phyloP scores from a whole-genome alignment of 23 red algal genomes.

The Pyropia yezoensis region DNA sequence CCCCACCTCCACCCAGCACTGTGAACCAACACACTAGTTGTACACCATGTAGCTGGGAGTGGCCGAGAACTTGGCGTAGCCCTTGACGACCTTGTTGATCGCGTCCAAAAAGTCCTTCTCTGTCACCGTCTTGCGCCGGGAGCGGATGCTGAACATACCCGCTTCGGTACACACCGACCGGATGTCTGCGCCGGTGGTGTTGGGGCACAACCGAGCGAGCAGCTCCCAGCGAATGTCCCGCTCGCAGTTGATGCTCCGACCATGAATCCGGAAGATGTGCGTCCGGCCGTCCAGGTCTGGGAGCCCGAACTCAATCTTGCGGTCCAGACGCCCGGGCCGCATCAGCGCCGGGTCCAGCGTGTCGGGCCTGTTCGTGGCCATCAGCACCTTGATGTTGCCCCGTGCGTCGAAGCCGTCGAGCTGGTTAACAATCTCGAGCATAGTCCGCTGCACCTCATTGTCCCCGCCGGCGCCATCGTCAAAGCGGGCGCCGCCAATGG shows the following conservation, averaged over 20 bases:
- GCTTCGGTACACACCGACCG: slow-evolving; percentile 94
- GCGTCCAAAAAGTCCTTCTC: slow-evolving; percentile 98
- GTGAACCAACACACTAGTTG: slow-evolving; percentile 40
- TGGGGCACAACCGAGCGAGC: slow-evolving; percentile 96
- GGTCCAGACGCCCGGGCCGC: slow-evolving; percentile 91
- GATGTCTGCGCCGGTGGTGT: slow-evolving; percentile 95
- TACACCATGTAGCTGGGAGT: slow-evolving; percentile 90
- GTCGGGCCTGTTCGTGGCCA: slow-evolving; percentile 98
- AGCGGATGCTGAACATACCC: slow-evolving; percentile 97
- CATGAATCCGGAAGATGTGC: slow-evolving; percentile 95
- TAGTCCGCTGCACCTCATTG: slow-evolving; percentile 99
- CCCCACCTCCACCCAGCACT: too few species aligned
- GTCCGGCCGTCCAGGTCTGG: slow-evolving; percentile 96
- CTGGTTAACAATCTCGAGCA: slow-evolving; percentile 99
- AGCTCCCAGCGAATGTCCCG: slow-evolving; percentile 93
- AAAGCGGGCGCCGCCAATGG: slow-evolving; percentile 96
- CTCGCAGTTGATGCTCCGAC: slow-evolving; percentile 96
- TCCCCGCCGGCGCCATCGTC: slow-evolving; percentile 97
- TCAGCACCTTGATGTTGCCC: slow-evolving; percentile 99
- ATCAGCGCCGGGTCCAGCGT: slow-evolving; percentile 96
- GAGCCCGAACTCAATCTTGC: slow-evolving; percentile 97
- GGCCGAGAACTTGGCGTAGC: slow-evolving; percentile 91
- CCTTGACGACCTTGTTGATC: slow-evolving; percentile 95
- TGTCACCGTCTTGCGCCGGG: slow-evolving; percentile 91
- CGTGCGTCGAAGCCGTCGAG: slow-evolving; percentile 97